These are phyloP conservation scores for Uromyces viciae-fabae DNA, from an alignment of 1,284 basidiomycete genomes.

Conservation along the genomic window DNA sequence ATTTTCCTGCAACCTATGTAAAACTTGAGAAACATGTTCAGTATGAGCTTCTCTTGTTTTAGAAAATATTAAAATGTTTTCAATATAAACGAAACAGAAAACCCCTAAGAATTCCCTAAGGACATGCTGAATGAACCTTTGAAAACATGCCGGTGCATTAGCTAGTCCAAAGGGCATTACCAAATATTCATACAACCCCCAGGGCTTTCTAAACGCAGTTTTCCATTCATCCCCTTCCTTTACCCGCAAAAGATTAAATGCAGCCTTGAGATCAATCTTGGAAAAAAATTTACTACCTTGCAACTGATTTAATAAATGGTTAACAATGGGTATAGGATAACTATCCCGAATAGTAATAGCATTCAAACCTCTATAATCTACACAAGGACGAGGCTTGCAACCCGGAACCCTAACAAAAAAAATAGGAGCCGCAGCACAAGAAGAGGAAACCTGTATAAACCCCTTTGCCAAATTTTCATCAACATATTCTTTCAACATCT, in stretches of 20 bases:
- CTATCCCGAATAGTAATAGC: constrained; percentile 26
- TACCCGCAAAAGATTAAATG: constrained; percentile 27
- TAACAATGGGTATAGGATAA: background rate
- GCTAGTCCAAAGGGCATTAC: constrained; percentile 30
- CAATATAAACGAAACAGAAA: constrained; percentile 37
- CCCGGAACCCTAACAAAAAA: constrained; percentile 6
- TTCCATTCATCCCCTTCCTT: constrained; percentile 25
- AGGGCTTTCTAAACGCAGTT: constrained; percentile 16
- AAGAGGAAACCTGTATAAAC: constrained; percentile 30
- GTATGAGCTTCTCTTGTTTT: background rate
- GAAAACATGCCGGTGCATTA: constrained; percentile 35
- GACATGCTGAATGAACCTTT: constrained; percentile 31
- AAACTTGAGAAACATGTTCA: background rate
- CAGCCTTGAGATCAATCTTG: constrained; percentile 25
- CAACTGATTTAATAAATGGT: constrained; percentile 3
- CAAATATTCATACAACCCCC: constrained; percentile 29
- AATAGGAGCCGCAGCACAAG: background rate
- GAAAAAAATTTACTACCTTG: constrained; percentile 17
- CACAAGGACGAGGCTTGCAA: constrained; percentile 16
- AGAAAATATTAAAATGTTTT: constrained; percentile 40
- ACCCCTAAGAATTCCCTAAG: constrained; percentile 26
- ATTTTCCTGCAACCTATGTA: background rate
- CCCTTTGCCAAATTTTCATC: constrained; percentile 9
- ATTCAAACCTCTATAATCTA: constrained; percentile 35
- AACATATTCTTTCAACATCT: background rate